These are phyloP conservation scores for Penicillium pancosmium DNA, from an alignment of 495 filamentous ascomycete species.

Conservation along the genomic window DNA sequence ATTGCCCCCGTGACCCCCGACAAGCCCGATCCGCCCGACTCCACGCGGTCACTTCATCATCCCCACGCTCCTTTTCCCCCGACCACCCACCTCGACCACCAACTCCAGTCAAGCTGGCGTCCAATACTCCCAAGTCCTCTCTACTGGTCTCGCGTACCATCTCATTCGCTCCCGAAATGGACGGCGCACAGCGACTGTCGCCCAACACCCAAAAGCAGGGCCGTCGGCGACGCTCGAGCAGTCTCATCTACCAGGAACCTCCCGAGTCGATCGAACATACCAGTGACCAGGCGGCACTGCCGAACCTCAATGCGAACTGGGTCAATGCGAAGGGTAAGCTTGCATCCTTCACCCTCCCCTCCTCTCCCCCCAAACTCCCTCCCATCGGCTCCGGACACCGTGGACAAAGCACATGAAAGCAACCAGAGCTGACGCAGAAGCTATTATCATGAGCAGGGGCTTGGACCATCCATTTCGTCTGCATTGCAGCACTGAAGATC, in stretches of 20 bases:
- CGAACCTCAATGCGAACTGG: constrained; percentile 97
- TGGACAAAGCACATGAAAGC: constrained; percentile 11
- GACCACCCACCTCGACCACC: constrained; percentile 12
- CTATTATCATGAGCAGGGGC: constrained; percentile 62
- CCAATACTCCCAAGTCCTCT: constrained; percentile 77
- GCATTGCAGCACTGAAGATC: constrained; percentile 89
- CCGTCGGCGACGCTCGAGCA: constrained; percentile 88
- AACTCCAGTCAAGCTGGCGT: constrained; percentile 29
- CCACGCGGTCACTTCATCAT: constrained; percentile 36
- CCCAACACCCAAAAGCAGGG: constrained; percentile 63
- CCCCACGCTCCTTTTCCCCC: constrained; percentile 33
- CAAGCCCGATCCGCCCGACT: constrained; percentile 31
- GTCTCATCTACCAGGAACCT: constrained; percentile 94
- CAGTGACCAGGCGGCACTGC: constrained; percentile 91
- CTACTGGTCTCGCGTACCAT: constrained; percentile 77
- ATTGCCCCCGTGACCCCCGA: constrained; percentile 34
- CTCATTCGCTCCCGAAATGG: constrained; percentile 76
- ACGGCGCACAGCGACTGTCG: constrained; percentile 57
- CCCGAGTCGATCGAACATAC: constrained; percentile 92
- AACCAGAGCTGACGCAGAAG: constrained; percentile 16
- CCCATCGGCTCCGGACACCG: constrained; percentile 18
- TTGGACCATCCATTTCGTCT: constrained; percentile 94
- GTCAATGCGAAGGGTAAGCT: constrained; percentile 94
- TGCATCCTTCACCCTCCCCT: not conserved
- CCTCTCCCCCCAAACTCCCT: not conserved